A percentile compares a stretch with the other conserved stretches of the same genome.
phyloP scores from a whole-genome alignment of 2,329 filamentous ascomycete species.

The Thyridium curvatum region DNA sequence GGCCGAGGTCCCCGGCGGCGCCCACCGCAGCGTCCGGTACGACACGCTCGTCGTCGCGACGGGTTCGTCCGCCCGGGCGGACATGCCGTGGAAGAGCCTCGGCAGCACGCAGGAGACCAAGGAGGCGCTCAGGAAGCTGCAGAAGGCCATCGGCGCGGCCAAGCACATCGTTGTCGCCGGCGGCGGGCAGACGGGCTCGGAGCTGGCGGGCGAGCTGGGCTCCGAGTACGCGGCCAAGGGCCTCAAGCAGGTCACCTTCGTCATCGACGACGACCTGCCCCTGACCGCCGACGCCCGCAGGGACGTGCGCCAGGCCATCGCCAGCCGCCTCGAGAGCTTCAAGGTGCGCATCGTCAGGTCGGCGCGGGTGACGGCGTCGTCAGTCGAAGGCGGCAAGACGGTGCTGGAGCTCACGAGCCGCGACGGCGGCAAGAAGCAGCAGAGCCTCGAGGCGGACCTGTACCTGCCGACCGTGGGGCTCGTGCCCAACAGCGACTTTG shows the following conservation, averaged over 20 bases:
- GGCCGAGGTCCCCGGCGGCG: constrained; percentile 15
- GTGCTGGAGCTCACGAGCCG: constrained; percentile 1
- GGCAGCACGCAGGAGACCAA: constrained; percentile 33
- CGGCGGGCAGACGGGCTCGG: constrained; percentile 43
- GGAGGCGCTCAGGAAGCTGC: constrained; percentile 26
- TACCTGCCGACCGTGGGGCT: constrained; percentile 48
- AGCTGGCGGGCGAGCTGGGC: constrained; percentile 45
- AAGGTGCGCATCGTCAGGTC: constrained; percentile 30
- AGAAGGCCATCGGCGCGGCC: constrained; percentile 31
- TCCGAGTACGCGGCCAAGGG: constrained; percentile 34
- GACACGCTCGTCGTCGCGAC: constrained; percentile 50
- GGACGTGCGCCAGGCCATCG: constrained; percentile 29
- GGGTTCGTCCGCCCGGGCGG: constrained; percentile 34
- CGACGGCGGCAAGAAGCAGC: constrained; percentile 4
- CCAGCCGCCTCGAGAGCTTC: constrained; percentile 24
- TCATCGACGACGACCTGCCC: constrained; percentile 31
- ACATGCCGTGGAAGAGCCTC: constrained; percentile 43
- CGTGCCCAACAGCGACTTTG: constrained; percentile 36
- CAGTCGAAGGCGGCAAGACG: constrained; percentile 1
- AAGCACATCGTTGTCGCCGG: constrained; percentile 44
- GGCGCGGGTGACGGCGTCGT: constrained; percentile 4
- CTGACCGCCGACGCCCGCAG: constrained; percentile 23
- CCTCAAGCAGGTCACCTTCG: constrained; percentile 39
- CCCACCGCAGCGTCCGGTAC: constrained; percentile 34
- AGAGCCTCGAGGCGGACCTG: constrained; percentile 10